Evolutionary conservation across 331 rosid species (phyloP).

Genomic region (Quercus lobata): DNA sequence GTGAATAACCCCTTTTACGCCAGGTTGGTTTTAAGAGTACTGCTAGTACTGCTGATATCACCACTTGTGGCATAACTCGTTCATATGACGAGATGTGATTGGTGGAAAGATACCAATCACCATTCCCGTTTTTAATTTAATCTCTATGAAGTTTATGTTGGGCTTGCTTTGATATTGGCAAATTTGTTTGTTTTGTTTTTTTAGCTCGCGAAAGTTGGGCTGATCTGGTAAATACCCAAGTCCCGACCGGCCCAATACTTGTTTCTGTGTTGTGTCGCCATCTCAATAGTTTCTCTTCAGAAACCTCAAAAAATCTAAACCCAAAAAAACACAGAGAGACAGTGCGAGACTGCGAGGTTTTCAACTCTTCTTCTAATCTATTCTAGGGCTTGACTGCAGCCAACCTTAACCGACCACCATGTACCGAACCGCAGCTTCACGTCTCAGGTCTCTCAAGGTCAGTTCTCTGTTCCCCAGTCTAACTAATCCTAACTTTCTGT

Average conservation of each 20-base stretch:
- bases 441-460: constrained; percentile 65
- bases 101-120: rapidly evolving
- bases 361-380: no score
- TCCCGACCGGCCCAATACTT: no score
- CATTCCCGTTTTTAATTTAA: rapidly evolving
- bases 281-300: background rate
- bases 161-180: no score
- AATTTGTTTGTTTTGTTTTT: no score
- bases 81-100: rapidly evolving
- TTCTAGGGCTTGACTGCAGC: constrained; percentile 17
- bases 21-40: rapidly evolving
- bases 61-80: rapidly evolving
- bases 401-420: constrained; percentile 21
- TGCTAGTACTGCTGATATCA: no score
- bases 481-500: constrained; percentile 3
- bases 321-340: background rate
- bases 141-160: no score
- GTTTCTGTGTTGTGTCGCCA: background rate
- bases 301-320: background rate
- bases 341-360: background rate
- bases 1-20: no score
- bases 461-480: background rate
- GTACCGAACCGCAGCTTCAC: constrained; percentile 62
- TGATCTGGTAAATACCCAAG: no score
- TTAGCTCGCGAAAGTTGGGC: no score